Evolutionary conservation across 371 early-diverging fungal species (phyloP).

Genomic region (Globomyces sp.): DNA sequence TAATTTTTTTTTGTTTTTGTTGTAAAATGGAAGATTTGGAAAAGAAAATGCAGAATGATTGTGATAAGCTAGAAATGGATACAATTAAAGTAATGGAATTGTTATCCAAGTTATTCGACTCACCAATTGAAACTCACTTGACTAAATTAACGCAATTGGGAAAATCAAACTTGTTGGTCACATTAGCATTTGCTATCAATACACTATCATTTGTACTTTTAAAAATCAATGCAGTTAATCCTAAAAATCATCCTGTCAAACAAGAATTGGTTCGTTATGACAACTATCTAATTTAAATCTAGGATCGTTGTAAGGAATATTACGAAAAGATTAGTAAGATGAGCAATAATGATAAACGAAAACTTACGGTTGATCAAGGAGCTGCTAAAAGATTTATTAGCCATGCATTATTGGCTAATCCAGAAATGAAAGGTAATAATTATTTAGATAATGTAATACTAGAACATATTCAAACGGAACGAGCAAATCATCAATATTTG

Average conservation of each 20-base stretch:
- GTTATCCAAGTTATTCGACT: not conserved
- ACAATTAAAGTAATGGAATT: no score
- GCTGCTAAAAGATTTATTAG: slow-evolving; percentile 1
- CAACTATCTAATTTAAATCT: no score
- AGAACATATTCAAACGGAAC: no score
- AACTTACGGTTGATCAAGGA: not conserved
- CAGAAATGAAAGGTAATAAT: no score
- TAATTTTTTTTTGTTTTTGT: no score
- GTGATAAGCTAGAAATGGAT: no score
- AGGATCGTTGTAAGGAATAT: not conserved
- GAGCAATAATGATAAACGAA: not conserved
- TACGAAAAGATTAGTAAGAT: not conserved
- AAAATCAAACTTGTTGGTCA: slow-evolving; percentile 2
- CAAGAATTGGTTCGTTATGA: not conserved
- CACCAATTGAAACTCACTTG: not conserved
- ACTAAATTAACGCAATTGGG: not conserved
- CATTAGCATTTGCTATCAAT: slow-evolving; percentile 6
- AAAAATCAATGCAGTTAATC: slow-evolving; percentile 5
- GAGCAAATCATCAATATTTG: no score
- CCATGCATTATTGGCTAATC: not conserved
- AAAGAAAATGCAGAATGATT: no score
- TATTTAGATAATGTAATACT: no score
- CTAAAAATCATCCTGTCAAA: slow-evolving; percentile 6
- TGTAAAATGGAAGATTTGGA: no score
- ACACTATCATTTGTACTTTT: slow-evolving; percentile 6